phyloP scores from a whole-genome alignment of 139 green algal species.

The Yamagishiella unicocca region DNA sequence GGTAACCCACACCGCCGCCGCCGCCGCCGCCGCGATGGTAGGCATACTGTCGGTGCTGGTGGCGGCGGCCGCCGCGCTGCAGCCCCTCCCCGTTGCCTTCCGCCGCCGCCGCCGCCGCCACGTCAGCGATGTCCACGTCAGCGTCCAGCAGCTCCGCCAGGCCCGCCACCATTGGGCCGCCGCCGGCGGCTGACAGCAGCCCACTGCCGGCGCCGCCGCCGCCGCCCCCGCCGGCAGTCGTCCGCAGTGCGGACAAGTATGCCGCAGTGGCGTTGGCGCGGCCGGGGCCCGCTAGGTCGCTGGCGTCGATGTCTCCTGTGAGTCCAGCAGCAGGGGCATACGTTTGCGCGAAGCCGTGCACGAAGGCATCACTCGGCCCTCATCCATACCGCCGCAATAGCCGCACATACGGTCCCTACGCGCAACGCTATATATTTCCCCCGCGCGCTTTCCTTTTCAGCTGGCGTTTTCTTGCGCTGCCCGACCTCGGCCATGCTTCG shows the following conservation, averaged over 20 bases:
- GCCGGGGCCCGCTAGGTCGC: neutral
- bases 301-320: no score
- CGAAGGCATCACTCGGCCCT: no score
- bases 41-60: no score
- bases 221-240: neutral
- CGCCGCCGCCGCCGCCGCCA: neutral
- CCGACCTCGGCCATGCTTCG: no score
- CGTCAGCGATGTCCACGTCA: slow-evolving; percentile 20
- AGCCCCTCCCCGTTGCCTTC: neutral
- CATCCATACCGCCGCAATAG: no score
- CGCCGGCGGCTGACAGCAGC: neutral
- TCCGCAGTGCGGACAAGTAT: neutral
- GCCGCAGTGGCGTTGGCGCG: neutral
- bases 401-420: no score
- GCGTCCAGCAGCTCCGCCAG: slow-evolving; percentile 48
- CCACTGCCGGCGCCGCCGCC: neutral
- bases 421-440: no score
- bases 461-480: no score
- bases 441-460: no score
- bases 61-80: neutral
- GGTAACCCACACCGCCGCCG: neutral
- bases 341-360: no score
- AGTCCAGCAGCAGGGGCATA: no score
- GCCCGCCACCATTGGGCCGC: neutral
- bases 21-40: neutral